Conservation (phyloP, 371 early-diverging fungal genomes). For the Blakeslea trispora region DNA sequence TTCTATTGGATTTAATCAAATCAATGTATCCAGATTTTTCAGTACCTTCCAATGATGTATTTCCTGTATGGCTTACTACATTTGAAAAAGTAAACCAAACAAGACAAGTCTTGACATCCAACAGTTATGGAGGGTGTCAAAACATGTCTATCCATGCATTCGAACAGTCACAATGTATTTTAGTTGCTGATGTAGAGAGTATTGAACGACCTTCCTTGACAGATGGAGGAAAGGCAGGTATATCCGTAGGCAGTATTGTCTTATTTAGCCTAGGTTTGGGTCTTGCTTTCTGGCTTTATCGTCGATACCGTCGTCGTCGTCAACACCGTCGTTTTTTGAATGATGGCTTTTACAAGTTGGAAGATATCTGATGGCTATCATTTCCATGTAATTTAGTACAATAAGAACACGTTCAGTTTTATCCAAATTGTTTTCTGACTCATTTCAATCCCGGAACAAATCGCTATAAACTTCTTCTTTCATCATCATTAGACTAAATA, state of each 20-base stretch:
- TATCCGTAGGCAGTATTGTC: slow-evolving; percentile 31
- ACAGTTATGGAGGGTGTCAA: slow-evolving; percentile 9
- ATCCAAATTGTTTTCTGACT: too few species aligned
- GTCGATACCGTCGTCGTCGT: too few species aligned
- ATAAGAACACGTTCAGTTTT: too few species aligned
- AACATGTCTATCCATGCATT: slow-evolving; percentile 8
- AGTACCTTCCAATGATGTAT: neutral
- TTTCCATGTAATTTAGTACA: too few species aligned
- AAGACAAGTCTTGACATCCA: neutral
- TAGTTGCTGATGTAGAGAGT: neutral
- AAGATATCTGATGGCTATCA: too few species aligned
- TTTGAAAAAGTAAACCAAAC: neutral
- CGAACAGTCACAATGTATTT: slow-evolving; percentile 7
- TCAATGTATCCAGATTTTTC: slow-evolving; percentile 5
- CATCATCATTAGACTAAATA: too few species aligned
- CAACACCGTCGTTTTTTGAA: too few species aligned
- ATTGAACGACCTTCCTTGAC: neutral
- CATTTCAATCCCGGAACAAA: too few species aligned
- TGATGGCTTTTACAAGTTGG: too few species aligned
- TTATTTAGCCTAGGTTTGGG: slow-evolving; percentile 4
- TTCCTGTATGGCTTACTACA: slow-evolving; percentile 17
- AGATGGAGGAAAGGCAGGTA: slow-evolving; percentile 25
- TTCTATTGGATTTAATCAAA: slow-evolving; percentile 22
- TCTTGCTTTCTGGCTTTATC: slow-evolving; percentile 1
- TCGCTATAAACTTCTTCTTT: too few species aligned